Percentiles rank a stretch among this genome's conserved stretches.
phyloP scores from a whole-genome alignment of 2,329 filamentous ascomycete genomes.

The Botryotinia convoluta region DNA sequence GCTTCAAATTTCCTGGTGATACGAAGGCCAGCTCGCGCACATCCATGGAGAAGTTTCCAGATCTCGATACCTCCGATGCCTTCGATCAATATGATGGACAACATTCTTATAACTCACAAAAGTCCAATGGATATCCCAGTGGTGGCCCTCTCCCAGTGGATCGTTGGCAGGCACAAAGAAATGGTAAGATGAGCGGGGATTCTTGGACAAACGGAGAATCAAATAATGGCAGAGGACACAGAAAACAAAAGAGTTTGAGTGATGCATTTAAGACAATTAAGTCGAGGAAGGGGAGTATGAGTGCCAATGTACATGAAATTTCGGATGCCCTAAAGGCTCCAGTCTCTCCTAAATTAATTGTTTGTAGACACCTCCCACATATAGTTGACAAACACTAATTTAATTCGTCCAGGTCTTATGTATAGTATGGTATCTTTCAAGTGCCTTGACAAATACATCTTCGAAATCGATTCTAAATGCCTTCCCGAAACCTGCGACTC shows the following conservation, averaged over 20 bases:
- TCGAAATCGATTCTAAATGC: slow-evolving; percentile 95
- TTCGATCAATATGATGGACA: slow-evolving; percentile 24
- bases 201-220: slow-evolving; percentile 30
- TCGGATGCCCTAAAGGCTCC: slow-evolving; percentile 88
- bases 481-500: slow-evolving; percentile 83
- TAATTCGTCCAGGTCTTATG: slow-evolving; percentile 66
- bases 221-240: slow-evolving; percentile 47
- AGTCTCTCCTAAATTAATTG: slow-evolving; percentile 82
- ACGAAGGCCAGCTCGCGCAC: slow-evolving; percentile 29
- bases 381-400: slow-evolving; percentile 25
- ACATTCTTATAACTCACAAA: slow-evolving; percentile 25
- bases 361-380: slow-evolving; percentile 46
- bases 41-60: slow-evolving; percentile 58
- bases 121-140: slow-evolving; percentile 33
- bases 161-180: slow-evolving; percentile 60
- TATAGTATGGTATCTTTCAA: slow-evolving; percentile 90
- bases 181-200: slow-evolving; percentile 40
- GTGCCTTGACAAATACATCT: slow-evolving; percentile 93
- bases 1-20: slow-evolving; percentile 36
- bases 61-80: slow-evolving; percentile 44
- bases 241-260: slow-evolving; percentile 79
- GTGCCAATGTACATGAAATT: slow-evolving; percentile 89
- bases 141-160: slow-evolving; percentile 43
- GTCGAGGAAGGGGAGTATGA: slow-evolving; percentile 78
- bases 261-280: slow-evolving; percentile 85